These are phyloP conservation scores for Colletotrichum somersetense DNA, from an alignment of 2,329 filamentous ascomycete genomes.

Conservation along the genomic window DNA sequence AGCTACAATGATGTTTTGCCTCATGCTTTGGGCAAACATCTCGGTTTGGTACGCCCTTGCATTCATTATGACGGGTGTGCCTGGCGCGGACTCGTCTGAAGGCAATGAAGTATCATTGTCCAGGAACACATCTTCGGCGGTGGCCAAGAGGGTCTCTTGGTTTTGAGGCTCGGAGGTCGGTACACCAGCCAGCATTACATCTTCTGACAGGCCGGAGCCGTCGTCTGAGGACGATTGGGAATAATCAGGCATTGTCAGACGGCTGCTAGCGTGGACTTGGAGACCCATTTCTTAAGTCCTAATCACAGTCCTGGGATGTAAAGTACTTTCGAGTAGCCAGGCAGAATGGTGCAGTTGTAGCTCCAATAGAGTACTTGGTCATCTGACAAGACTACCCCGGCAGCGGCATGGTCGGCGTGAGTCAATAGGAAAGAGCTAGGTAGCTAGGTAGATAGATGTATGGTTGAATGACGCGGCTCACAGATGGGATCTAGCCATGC, in stretches of 20 bases:
- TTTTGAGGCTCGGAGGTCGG: constrained; percentile 26
- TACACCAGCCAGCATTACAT: constrained; percentile 19
- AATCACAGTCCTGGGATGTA: constrained; percentile 11
- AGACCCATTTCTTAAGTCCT: constrained; percentile 5
- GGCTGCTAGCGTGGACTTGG: constrained; percentile 5
- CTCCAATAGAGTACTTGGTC: neutral
- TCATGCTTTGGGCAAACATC: constrained; percentile 79
- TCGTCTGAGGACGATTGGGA: constrained; percentile 26
- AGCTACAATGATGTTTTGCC: constrained; percentile 78
- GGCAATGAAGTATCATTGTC: constrained; percentile 30
- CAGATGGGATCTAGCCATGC: constrained; percentile 18
- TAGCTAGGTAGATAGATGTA: neutral
- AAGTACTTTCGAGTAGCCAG: constrained; percentile 17
- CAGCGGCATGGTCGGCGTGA: constrained; percentile 29
- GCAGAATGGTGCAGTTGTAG: constrained; percentile 11
- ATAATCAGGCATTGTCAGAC: constrained; percentile 23
- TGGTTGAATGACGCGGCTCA: constrained; percentile 38
- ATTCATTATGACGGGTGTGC: constrained; percentile 50
- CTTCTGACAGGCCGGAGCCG: constrained; percentile 5
- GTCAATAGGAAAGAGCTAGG: constrained; percentile 14
- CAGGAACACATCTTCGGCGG: constrained; percentile 32
- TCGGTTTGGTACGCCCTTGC: constrained; percentile 78
- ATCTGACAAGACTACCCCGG: constrained; percentile 8
- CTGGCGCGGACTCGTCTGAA: constrained; percentile 22
- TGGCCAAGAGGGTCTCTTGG: constrained; percentile 18